Evolutionary conservation across 441 rosid species (phyloP), one percentile per base, ranked within the genome.

Genomic region (Francoa sonchifolia): DNA sequence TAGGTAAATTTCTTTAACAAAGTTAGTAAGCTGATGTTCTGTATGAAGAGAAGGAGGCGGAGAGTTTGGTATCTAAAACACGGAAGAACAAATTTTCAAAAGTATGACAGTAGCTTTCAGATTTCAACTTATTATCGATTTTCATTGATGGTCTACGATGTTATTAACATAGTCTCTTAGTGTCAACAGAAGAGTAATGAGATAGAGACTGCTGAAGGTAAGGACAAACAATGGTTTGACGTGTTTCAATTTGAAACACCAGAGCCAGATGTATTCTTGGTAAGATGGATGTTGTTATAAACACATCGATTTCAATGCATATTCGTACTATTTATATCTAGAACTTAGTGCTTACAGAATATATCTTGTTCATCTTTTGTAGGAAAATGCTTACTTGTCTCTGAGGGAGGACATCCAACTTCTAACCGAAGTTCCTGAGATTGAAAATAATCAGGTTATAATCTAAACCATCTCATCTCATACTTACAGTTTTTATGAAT

Each of bases 211-310:
- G 35, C 19, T 27, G 66, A 55, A 57, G 65, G 63, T 15, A 64
- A 70, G 58, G 50, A 41, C 15, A 16, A 19, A 22, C 34, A 37
- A 9, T 50, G 47, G 38, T 16, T 52, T 33, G 68, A 63, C 30
- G 35, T 57, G 38, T 50, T 80, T 33, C 59, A 54, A 25, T 71
- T 82, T 16, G 95, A 90, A 63, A 65, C 67, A 16, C 96, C 82
- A 0, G 85, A 78, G 77, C 50, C 67, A 44, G 66, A 56, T 44
- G 38, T 33, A 16, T 68, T 61, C 29, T 47, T 49, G 98, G 94
- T 82, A 71, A 37, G 21, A 42, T 25, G 17, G 48, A 42, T 54
- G 27, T 41, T 42, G 34, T 14, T n/a, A 33, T 8, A 20, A 26
- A 16, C 25, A 29, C 14, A 25, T 22, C 5, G 7, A 32, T 39